Evolutionary conservation across 441 rosid species (phyloP).

Genomic region (California macrophylla): DNA sequence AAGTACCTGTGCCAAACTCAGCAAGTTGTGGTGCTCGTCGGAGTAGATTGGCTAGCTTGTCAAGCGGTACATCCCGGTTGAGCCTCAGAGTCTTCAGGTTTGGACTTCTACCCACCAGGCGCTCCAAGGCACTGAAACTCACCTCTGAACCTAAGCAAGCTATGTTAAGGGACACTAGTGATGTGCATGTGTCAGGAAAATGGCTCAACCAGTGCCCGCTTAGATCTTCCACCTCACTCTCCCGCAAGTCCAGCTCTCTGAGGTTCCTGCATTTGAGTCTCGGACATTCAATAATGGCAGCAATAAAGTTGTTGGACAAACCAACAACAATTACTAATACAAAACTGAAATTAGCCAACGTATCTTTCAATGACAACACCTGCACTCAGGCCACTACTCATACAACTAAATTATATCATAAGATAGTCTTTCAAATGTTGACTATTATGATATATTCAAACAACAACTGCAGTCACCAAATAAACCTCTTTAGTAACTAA

Average conservation of each 20-base stretch:
- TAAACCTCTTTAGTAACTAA: background rate
- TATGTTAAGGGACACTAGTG: slow-evolving; percentile 70
- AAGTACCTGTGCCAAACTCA: slow-evolving; percentile 84
- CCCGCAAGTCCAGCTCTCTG: slow-evolving; percentile 88
- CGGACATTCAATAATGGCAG: background rate
- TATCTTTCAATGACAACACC: too few relatives aligned
- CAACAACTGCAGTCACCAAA: background rate
- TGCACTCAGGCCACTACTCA: too few relatives aligned
- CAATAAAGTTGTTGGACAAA: background rate
- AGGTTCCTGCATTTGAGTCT: slow-evolving; percentile 39
- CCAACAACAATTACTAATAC: too few relatives aligned
- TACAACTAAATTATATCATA: too few relatives aligned
- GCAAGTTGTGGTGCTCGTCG: slow-evolving; percentile 51
- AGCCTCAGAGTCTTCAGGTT: slow-evolving; percentile 65
- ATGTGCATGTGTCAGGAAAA: slow-evolving; percentile 68
- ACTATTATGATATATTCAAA: too few relatives aligned
- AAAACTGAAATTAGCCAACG: background rate
- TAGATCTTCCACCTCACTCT: slow-evolving; percentile 76
- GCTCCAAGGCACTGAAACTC: slow-evolving; percentile 60
- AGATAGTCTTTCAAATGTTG: too few relatives aligned
- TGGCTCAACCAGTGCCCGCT: slow-evolving; percentile 85
- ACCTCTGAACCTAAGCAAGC: slow-evolving; percentile 86
- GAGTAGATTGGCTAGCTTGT: slow-evolving; percentile 50
- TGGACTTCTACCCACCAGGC: slow-evolving; percentile 81
- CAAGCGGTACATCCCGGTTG: slow-evolving; percentile 66